Conservation (phyloP, 2,329 filamentous ascomycete genomes). For the Xylariaceae sp. region DNA sequence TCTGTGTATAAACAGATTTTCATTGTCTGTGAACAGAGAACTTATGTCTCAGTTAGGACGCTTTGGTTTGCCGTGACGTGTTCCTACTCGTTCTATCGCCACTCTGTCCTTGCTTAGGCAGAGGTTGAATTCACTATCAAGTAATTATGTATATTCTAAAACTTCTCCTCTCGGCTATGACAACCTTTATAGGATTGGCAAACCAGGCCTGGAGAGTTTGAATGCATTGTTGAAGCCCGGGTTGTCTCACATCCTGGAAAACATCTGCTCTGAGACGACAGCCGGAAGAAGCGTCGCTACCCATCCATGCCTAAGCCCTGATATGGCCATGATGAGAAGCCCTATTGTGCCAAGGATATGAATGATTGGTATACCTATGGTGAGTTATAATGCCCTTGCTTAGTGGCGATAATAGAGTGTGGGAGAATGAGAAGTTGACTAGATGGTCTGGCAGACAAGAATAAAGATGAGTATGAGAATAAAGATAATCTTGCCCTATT, state of each 20-base stretch:
- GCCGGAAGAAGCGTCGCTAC: not conserved
- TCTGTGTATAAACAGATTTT: no score
- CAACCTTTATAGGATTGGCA: no score
- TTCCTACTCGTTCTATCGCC: no score
- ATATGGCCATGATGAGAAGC: not conserved
- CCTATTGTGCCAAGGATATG: not conserved
- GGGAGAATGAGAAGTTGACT: not conserved
- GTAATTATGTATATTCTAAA: no score
- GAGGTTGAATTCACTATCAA: no score
- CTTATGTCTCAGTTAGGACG: no score
- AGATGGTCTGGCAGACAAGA: not conserved
- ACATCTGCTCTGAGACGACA: not conserved
- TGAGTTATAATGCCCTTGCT: not conserved
- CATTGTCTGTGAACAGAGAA: no score
- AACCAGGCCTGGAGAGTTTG: no score
- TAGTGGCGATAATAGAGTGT: not conserved
- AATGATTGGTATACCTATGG: not conserved
- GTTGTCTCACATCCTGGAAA: no score
- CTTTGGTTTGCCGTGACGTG: no score
- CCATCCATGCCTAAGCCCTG: not conserved
- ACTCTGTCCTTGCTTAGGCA: no score
- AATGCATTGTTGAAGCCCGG: not conserved
- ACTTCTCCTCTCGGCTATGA: no score
- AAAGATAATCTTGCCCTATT: not conserved
- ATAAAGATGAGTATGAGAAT: not conserved